Evolutionary conservation across 169 alveolate species (phyloP).

Genomic region (Cryptosporidium bovis): DNA sequence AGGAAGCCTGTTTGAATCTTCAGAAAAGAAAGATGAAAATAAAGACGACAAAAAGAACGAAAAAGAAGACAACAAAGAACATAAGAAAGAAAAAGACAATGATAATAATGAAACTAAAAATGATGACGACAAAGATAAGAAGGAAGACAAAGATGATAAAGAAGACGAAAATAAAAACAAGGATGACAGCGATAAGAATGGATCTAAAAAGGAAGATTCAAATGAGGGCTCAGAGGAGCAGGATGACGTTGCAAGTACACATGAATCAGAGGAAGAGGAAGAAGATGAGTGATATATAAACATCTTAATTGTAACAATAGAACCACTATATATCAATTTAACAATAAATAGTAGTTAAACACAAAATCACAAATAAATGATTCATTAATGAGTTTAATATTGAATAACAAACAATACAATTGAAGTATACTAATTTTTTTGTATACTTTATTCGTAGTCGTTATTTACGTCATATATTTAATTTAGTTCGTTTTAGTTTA

Average conservation of each 20-base stretch:
- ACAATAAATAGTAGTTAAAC: neutral
- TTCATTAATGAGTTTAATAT: neutral
- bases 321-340: neutral
- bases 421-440: neutral
- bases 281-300: conserved; percentile 7
- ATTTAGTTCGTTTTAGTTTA: neutral
- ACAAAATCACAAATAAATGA: neutral
- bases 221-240: conserved; percentile 12
- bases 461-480: neutral
- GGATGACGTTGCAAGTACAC: conserved; percentile 24
- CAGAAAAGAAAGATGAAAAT: conserved; percentile 7
- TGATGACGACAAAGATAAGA: neutral
- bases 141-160: neutral
- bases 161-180: conserved; percentile 22
- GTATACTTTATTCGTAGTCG: neutral
- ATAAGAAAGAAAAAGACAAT: neutral
- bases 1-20: conserved; percentile 45
- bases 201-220: neutral
- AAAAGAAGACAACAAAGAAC: neutral
- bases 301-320: neutral
- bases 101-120: conserved; percentile 6
- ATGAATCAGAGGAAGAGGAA: conserved; percentile 63
- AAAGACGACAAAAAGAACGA: conserved; percentile 20
- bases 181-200: neutral
- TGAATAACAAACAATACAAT: neutral